Base-by-base conservation (phyloP, 129 eudicot species). In the sunflower (Helianthus annuus) region DNA sequence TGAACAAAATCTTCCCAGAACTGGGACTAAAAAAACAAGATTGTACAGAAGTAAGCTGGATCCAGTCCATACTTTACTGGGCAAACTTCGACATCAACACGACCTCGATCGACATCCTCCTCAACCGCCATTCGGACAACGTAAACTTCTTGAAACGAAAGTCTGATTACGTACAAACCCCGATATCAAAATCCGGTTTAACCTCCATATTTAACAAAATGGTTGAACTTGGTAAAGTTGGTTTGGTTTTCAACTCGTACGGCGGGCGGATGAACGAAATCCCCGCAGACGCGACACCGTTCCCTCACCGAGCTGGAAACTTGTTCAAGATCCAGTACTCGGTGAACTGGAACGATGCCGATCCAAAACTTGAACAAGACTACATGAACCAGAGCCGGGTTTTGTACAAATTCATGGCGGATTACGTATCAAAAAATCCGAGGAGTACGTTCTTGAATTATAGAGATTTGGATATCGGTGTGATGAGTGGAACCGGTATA, bases 281-380 rank as follows among this genome's bases (percentile, higher is more conserved):
- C 48, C 54, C 85, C 0, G 72, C 84, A 5, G 52, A 80, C 5
- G 76, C 81, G 42, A 80, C 80, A 11, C 84, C 91, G 27, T 86
- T 83, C 39, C 89, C 91, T 1, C 96, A 86, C 67, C 76, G 96
- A 4, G 79, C 82, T 4, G 92, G 92, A 60, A 89, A 86, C 80
- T 10, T 86, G 4, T 89, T 38, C 48, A 76, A 79, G 14, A 82
- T 89, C 7, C 82, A 74, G 64, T 83, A 85, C 65, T 75, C 68
- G 0, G 84, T 80, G 24, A 68, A 67, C 16, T 88, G 95, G 95
- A 66, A 75, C 7, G 86, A 79, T 0, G 78, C 10, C 3, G 84
- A 71, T 58, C 52, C 70, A 5, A 39, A 58, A 65, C 65, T 63
- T 10, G 80, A 75, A 32, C 58, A 65, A 34, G 67, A 69, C 12